These are phyloP conservation scores for Spinacia oleracea DNA, from an alignment of 179 eudicot species.

Conservation along the genomic window DNA sequence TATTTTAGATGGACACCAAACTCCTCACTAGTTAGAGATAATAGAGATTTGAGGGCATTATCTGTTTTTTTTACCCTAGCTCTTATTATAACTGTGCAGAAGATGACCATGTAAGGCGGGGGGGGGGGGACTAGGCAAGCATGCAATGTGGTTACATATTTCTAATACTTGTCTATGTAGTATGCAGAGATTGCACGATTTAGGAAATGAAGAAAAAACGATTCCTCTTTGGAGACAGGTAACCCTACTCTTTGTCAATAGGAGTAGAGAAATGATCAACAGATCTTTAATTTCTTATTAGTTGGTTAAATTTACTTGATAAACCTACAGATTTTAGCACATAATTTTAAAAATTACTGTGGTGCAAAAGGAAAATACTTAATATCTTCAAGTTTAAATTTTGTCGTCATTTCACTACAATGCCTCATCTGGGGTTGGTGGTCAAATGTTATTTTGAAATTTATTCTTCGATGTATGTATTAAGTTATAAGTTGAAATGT, in stretches of 20 bases:
- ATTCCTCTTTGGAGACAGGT: slow-evolving; percentile 99
- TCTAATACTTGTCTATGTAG: slow-evolving; percentile 44
- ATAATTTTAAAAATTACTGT: not conserved
- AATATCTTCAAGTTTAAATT: not conserved
- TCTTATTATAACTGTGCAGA: not conserved
- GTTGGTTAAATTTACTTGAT: not conserved
- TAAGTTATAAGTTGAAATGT: no score
- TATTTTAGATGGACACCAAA: no score
- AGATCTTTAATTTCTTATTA: not conserved
- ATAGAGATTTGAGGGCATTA: not conserved
- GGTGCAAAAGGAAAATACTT: not conserved
- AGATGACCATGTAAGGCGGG: not conserved
- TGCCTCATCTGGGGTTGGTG: not conserved
- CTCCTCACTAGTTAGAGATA: no score
- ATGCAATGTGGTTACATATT: not conserved
- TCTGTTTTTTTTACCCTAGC: not conserved
- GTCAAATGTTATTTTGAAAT: no score
- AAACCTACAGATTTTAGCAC: not conserved
- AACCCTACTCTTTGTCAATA: slow-evolving; percentile 14
- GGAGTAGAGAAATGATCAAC: not conserved
- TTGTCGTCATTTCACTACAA: not conserved
- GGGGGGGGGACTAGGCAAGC: not conserved
- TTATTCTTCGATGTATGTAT: no score
- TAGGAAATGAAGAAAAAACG: slow-evolving; percentile 79
- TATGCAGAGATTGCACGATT: slow-evolving; percentile 72